phyloP scores from a whole-genome alignment of 441 rosid species.

The Gossypium schwendimanii region DNA sequence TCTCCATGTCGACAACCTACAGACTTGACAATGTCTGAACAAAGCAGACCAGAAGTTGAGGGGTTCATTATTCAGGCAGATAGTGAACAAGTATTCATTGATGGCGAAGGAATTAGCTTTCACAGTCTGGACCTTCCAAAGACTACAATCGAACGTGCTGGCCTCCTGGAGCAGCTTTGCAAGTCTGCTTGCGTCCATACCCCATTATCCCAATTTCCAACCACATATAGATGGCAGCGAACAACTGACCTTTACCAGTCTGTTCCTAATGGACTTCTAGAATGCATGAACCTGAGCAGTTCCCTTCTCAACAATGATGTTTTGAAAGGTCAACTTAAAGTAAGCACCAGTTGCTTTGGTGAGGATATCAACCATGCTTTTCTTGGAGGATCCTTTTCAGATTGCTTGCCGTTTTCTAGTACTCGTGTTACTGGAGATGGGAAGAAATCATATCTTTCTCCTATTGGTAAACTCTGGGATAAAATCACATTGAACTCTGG shows the following conservation, averaged over 20 bases:
- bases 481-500: constrained; percentile 47
- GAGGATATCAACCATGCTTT: constrained; percentile 29
- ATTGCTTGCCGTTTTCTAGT: constrained; percentile 37
- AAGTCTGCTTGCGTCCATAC: constrained; percentile 56
- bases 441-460: constrained; percentile 50
- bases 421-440: constrained; percentile 33
- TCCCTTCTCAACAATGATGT: constrained; percentile 17
- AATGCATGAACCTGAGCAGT: constrained; percentile 33
- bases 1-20: constrained; percentile 28
- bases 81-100: constrained; percentile 25
- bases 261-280: constrained; percentile 61
- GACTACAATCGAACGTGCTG: constrained; percentile 44
- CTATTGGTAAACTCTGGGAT: constrained; percentile 71
- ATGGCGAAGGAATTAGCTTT: constrained; percentile 32
- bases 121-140: constrained; percentile 45
- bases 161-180: constrained; percentile 55
- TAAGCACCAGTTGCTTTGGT: constrained; percentile 28
- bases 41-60: constrained; percentile 53
- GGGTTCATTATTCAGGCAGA: constrained; percentile 51
- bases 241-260: constrained; percentile 42
- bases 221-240: constrained; percentile 32
- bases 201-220: constrained; percentile 49
- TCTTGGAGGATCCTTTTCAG: constrained; percentile 38
- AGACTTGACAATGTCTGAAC: constrained; percentile 27
- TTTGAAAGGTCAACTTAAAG: constrained; percentile 28